Percentiles rank a stretch among this genome's conserved stretches.
Evolutionary conservation across 257 asterid species (phyloP).

Genomic region (Gentiana macrophylla): DNA sequence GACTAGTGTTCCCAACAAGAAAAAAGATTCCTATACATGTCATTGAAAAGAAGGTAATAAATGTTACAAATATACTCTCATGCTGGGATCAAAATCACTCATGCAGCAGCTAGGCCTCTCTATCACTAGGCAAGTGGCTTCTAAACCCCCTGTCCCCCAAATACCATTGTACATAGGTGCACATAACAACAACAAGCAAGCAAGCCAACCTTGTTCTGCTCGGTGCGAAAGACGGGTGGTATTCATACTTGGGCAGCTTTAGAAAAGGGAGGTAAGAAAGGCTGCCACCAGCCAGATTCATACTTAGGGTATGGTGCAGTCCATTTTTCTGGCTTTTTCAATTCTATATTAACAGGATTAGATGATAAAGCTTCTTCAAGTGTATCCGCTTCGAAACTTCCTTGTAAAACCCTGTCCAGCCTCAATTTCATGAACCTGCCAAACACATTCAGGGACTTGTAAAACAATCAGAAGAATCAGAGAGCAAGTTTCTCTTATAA

Average conservation of each 20-base stretch:
- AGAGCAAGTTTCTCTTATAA: too few relatives aligned
- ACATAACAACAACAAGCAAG: too few relatives aligned
- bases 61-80: slow-evolving; percentile 1
- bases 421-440: slow-evolving; percentile 82
- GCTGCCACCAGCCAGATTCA: slow-evolving; percentile 85
- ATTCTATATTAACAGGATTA: slow-evolving; percentile 44
- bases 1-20: too few relatives aligned
- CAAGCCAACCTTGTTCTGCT: too few relatives aligned
- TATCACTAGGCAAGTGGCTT: slow-evolving; percentile 9
- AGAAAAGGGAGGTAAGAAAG: slow-evolving; percentile 48
- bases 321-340: slow-evolving; percentile 77
- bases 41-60: background rate
- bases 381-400: slow-evolving; percentile 60
- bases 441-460: background rate
- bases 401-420: slow-evolving; percentile 78
- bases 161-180: too few relatives aligned
- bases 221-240: background rate
- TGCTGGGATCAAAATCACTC: background rate
- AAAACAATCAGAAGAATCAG: too few relatives aligned
- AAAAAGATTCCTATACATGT: too few relatives aligned
- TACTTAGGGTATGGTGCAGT: slow-evolving; percentile 86
- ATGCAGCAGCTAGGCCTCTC: slow-evolving; percentile 11
- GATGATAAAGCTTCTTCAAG: slow-evolving; percentile 79
- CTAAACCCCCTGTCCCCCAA: slow-evolving; percentile 5
- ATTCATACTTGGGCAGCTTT: slow-evolving; percentile 42